Evolutionary conservation across 257 asterid species (phyloP), one percentile per base, ranked within the genome.

Genomic region (Ajuga chamaepitys): DNA sequence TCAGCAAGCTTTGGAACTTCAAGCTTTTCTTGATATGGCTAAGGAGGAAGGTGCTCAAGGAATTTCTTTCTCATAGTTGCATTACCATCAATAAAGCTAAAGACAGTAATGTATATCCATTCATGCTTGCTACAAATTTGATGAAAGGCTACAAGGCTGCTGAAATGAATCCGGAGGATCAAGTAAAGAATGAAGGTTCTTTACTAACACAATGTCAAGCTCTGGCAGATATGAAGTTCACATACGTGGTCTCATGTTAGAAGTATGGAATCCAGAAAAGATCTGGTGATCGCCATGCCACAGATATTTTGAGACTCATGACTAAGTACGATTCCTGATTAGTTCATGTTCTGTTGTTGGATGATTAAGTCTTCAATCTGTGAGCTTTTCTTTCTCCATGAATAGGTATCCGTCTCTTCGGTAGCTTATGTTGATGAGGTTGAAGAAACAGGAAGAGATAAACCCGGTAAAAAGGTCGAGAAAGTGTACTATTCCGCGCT

Each of bases 341-440:
- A 5, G 21, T 65, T 55, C 32, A 37, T 44, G 48, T 69, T 42
- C 52, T 41, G 59, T 73, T 77, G 72, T 18, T 72, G n/a, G 57
- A 9, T 62, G 24, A n/a, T 75, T 34, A 13, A 30, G 54, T 68
- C 63, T 71, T 66, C 70, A 25, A 42, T 64, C 30, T 42, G 21
- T 68, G 67, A 60, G 57, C 41, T 69, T 63, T 59, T 60, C 45
- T 51, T 40, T 73, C 37, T 61, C 74, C 73, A 46, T 37, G 80
- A 68, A 77, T 83, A 92, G 98, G 86, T 92, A 92, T 68, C 98
- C 98, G n/a, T 89, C 98, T 67, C 61, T 92, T 46, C 95, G 67
- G 98, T 92, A 55, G 98, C 98, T 83, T 92, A 87, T 46, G 78
- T 92, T 40, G 98, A 92, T 58, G 98, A 92, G 89, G 86, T 92